Base-by-base conservation (phyloP, 108 stramenopile genomes). In the Schizochytrium sp. region DNA sequence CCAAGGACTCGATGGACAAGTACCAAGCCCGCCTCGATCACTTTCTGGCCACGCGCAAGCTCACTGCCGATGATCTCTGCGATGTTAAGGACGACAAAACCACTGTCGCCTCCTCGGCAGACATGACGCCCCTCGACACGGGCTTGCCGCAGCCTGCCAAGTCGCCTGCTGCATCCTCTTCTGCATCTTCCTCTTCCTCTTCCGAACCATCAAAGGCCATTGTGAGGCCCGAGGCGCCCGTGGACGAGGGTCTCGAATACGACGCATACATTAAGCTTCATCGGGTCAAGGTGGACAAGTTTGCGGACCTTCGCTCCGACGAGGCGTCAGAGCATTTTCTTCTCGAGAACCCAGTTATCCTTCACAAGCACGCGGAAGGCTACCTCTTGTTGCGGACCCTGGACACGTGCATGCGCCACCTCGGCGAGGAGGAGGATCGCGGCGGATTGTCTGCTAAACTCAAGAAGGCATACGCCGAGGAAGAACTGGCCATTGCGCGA, bases 281-380 rank as follows among this genome's bases (percentile, higher is more conserved):
- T 34, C 76, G 76, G 1, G 51, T 25, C 45, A 47, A 83, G 76
- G 76, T 83, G 19, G 76, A 83, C 51, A 53, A 47, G 45, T 83
- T 21, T 34, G 76, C 76, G 14, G 76, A 47, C 48, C 6, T 83
- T 23, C 76, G 76, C 12, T 53, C 48, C 6, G 76, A 83, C 51
- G 76, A 83, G 4, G 76, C 76, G 43, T 83, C 76, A 18, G 76
- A 83, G 76, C 51, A 47, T 18, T 83, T 53, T 83, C 76, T 83
- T 23, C 51, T 53, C 25, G 48, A 83, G 76, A 47, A 47, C 45
- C 76, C 76, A 12, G 76, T 25, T 6, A 23, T 83, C 12, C 51
- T 83, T n/a, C 76, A 83, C 76, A 53, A 83, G 51, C 76, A 83
- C 76, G 76, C 76, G 10, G 76, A 83, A 83, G 76, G 76, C 76